Base-by-base conservation (phyloP, 495 filamentous ascomycete species). In the Talaromyces thailandensis region DNA sequence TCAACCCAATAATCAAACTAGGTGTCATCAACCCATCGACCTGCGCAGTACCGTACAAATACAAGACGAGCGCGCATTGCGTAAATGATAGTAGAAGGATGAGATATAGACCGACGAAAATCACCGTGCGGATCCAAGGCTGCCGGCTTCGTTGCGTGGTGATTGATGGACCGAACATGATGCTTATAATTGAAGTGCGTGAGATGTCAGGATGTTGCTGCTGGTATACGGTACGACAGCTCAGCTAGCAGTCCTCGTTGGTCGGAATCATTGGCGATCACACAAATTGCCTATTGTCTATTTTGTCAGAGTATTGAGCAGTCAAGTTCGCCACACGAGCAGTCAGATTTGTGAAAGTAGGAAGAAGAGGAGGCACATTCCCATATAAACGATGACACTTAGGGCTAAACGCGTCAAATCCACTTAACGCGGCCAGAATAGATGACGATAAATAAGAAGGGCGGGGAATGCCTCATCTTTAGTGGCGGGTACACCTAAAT, bases 11-110 rank as follows among this genome's bases (percentile, higher is more conserved):
- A 11, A 77, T 69, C 40, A 78, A 60, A 53, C 76, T 78, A n/a
- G 71, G 65, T 0, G 75, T 74, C 75, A 78, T 78, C 66, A 75
- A 74, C 24, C 70, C 71, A 57, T 78, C 75, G 23, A 78, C 75
- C 18, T 63, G 65, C 50, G 64, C 64, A 43, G 68, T 73, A 4
- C 68, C 76, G 40, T 77, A 79, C 2, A 78, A 70, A 55, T 73
- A 77, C 3, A 78, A 66, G 6, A 75, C 73, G 1, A 78, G 56
- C 0, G 72, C 75, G 61, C 70, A 70, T 69, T 78, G 65, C 11
- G 75, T 68, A 7, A 77, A 61, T 1, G 75, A 78, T 63, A 75
- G 66, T 2, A 79, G 62, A 31, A 78, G 70, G 32, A 78, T 55
- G n/a, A 68, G 64, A 56, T 78, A 76, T 14, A 79, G 69, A 37